Evolutionary conservation across 2,329 filamentous ascomycete species (phyloP).

Genomic region (Neonectria neomacrospora): DNA sequence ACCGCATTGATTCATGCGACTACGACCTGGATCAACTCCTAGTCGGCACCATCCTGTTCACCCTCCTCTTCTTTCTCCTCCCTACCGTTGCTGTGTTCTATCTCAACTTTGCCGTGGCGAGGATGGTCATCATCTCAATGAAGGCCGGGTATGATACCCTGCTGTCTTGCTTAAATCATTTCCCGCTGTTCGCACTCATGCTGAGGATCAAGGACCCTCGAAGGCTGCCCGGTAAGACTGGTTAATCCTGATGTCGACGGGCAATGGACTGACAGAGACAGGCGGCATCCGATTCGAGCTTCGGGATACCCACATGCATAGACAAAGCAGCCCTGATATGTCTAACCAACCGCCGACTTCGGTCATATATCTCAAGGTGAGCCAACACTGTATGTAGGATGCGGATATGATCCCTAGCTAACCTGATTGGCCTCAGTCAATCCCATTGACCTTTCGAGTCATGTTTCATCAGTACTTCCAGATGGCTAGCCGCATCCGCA

Average conservation of each 20-base stretch:
- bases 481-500: conserved; percentile 88
- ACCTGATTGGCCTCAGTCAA: conserved; percentile 66
- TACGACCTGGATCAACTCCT: conserved; percentile 98
- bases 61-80: conserved; percentile 91
- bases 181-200: conserved; percentile 97
- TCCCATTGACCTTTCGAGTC: conserved; percentile 87
- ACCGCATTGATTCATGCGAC: conserved; percentile 98
- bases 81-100: conserved; percentile 98
- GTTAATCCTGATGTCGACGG: neutral
- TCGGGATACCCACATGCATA: conserved; percentile 73
- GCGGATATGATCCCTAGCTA: conserved; percentile 6
- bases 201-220: conserved; percentile 91
- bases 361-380: conserved; percentile 86
- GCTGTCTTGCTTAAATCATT: conserved; percentile 95
- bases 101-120: conserved; percentile 90
- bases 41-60: conserved; percentile 96
- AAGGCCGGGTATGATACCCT: conserved; percentile 93
- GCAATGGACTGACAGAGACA: conserved; percentile 23
- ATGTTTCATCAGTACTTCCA: conserved; percentile 99
- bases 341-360: conserved; percentile 71
- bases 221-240: conserved; percentile 78
- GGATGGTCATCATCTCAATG: conserved; percentile 93
- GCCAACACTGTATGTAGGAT: conserved; percentile 18
- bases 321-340: conserved; percentile 52
- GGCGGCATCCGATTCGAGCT: conserved; percentile 88